Conservation (phyloP, 176 grass and related monocot species). For the Secale cereale region DNA sequence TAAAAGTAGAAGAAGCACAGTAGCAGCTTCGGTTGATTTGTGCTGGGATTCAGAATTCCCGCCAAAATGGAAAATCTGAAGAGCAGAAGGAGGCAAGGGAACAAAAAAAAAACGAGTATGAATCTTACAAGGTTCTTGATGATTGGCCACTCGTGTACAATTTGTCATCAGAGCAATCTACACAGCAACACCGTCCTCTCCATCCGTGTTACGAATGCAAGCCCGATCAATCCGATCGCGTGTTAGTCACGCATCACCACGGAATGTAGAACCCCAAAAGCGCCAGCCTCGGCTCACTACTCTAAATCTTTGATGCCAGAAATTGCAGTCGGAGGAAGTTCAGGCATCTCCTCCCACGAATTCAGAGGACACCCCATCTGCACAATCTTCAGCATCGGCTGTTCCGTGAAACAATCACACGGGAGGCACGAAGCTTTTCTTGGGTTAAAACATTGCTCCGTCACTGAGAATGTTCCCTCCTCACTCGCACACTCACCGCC, state of each 20-base stretch:
- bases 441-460: not conserved
- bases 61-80: not conserved
- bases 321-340: not conserved
- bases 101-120: not conserved
- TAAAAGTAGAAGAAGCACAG: not conserved
- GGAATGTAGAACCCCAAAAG: not conserved
- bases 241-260: not conserved
- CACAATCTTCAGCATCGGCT: slow-evolving; percentile 34
- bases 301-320: slow-evolving; percentile 31
- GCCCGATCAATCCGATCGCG: not conserved
- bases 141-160: not conserved
- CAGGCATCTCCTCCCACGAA: not conserved
- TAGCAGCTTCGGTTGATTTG: not conserved
- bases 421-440: not conserved
- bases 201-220: not conserved
- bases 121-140: not conserved
- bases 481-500: not conserved
- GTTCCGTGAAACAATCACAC: slow-evolving; percentile 7
- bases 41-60: not conserved
- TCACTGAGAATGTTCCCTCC: not conserved
- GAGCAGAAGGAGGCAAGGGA: not conserved
- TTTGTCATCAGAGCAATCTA: slow-evolving; percentile 20
- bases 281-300: slow-evolving; percentile 23
- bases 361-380: slow-evolving; percentile 14
- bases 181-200: not conserved